phyloP scores from a whole-genome alignment of 2,329 filamentous ascomycete species.

The Pyricularia sp. region DNA sequence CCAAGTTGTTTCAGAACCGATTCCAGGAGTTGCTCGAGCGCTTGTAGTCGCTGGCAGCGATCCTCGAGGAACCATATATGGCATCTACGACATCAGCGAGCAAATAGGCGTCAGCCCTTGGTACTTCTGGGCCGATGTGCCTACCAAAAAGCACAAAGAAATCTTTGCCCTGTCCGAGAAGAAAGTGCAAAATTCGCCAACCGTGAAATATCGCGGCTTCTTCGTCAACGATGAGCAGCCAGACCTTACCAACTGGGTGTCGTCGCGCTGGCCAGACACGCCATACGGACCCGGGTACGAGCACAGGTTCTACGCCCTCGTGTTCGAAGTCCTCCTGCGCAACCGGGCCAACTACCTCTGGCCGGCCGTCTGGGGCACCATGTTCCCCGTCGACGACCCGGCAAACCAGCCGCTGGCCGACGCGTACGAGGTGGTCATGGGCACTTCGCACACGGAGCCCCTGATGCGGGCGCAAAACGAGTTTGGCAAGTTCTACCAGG shows the following conservation, averaged over 20 bases:
- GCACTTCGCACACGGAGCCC: slow-evolving; percentile 61
- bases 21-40: slow-evolving; percentile 41
- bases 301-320: slow-evolving; percentile 50
- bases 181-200: slow-evolving; percentile 45
- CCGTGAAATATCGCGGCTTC: slow-evolving; percentile 56
- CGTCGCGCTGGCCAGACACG: slow-evolving; percentile 26
- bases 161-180: slow-evolving; percentile 41
- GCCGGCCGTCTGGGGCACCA: slow-evolving; percentile 52
- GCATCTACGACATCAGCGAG: slow-evolving; percentile 58
- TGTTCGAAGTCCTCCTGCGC: slow-evolving; percentile 59
- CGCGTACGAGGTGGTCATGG: slow-evolving; percentile 62
- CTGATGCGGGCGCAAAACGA: slow-evolving; percentile 51
- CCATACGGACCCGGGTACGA: slow-evolving; percentile 36
- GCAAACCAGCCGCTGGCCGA: slow-evolving; percentile 56
- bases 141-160: slow-evolving; percentile 32
- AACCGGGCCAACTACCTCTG: slow-evolving; percentile 63
- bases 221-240: slow-evolving; percentile 63
- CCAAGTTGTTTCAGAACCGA: slow-evolving; percentile 41
- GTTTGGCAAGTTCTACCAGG: slow-evolving; percentile 38
- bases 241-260: slow-evolving; percentile 52
- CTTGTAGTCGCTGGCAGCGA: slow-evolving; percentile 58
- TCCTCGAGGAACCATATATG: slow-evolving; percentile 52
- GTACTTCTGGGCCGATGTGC: slow-evolving; percentile 56
- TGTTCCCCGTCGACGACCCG: slow-evolving; percentile 60
- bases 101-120: slow-evolving; percentile 62